Conservation (phyloP, 176 grass and related monocot genomes). For the Triticum dicoccoides region DNA sequence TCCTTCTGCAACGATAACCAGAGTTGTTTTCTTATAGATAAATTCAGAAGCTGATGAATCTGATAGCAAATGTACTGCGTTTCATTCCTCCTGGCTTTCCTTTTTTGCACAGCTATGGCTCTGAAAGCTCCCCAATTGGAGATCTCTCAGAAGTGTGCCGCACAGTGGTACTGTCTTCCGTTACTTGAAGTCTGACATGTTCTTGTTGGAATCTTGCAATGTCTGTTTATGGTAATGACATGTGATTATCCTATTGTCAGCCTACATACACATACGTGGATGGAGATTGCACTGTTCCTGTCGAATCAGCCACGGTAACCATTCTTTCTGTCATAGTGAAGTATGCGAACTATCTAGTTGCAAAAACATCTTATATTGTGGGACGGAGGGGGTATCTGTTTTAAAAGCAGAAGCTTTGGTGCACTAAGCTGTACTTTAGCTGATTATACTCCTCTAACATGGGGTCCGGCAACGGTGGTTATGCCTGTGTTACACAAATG, state of each 20-base stretch:
- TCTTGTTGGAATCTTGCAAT: slow-evolving; percentile 13
- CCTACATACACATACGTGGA: slow-evolving; percentile 78
- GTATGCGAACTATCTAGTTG: neutral
- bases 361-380: no score
- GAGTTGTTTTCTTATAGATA: neutral
- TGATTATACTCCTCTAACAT: neutral
- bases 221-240: slow-evolving; percentile 20
- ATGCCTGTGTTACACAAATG: neutral
- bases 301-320: slow-evolving; percentile 72
- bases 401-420: neutral
- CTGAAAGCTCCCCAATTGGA: slow-evolving; percentile 76
- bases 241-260: slow-evolving; percentile 46
- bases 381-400: neutral
- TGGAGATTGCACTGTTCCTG: slow-evolving; percentile 91
- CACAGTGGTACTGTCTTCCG: slow-evolving; percentile 55
- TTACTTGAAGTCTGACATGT: slow-evolving; percentile 13
- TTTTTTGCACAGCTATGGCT: slow-evolving; percentile 72
- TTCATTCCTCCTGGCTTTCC: slow-evolving; percentile 10
- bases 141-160: slow-evolving; percentile 86
- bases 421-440: neutral
- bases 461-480: neutral
- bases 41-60: neutral
- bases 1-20: neutral
- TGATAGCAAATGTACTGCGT: neutral
- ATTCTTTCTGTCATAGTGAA: neutral